Evolutionary conservation across 352 stramenopile genomes (phyloP).

Genomic region (Globisporangium orthogonon): DNA sequence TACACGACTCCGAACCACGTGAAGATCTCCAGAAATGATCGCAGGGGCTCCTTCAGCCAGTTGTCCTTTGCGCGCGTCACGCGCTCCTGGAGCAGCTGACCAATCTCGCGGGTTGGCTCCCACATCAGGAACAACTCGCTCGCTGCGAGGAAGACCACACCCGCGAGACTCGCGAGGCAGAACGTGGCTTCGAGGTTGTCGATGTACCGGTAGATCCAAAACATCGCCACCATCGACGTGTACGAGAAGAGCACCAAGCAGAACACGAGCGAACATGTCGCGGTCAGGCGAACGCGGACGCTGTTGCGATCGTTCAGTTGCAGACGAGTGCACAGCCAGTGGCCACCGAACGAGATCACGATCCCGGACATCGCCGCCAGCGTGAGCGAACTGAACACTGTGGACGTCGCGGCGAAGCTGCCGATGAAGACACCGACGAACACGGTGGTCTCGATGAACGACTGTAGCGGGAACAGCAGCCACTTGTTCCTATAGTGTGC

Average conservation of each 20-base stretch:
- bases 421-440: constrained; percentile 73
- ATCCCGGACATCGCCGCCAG: constrained; percentile 68
- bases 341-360: constrained; percentile 65
- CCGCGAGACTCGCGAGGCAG: constrained; percentile 67
- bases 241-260: constrained; percentile 70
- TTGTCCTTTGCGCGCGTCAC: constrained; percentile 76
- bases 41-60: constrained; percentile 64
- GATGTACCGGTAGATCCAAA: constrained; percentile 83
- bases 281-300: constrained; percentile 51
- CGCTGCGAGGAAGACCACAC: constrained; percentile 72
- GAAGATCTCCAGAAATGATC: constrained; percentile 80
- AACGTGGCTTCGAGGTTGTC: constrained; percentile 83
- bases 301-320: constrained; percentile 49
- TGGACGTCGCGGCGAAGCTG: constrained; percentile 66
- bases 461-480: constrained; percentile 64
- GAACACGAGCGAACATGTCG: constrained; percentile 71
- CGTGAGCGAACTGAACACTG: constrained; percentile 65
- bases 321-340: constrained; percentile 58
- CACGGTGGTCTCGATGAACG: constrained; percentile 64
- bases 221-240: constrained; percentile 55
- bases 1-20: constrained; percentile 78
- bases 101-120: constrained; percentile 65
- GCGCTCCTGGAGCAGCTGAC: constrained; percentile 64
- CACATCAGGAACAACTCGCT: constrained; percentile 82
- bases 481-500: constrained; percentile 72